phyloP scores from a whole-genome alignment of 2,329 filamentous ascomycete species.

The Xylaria sp. region DNA sequence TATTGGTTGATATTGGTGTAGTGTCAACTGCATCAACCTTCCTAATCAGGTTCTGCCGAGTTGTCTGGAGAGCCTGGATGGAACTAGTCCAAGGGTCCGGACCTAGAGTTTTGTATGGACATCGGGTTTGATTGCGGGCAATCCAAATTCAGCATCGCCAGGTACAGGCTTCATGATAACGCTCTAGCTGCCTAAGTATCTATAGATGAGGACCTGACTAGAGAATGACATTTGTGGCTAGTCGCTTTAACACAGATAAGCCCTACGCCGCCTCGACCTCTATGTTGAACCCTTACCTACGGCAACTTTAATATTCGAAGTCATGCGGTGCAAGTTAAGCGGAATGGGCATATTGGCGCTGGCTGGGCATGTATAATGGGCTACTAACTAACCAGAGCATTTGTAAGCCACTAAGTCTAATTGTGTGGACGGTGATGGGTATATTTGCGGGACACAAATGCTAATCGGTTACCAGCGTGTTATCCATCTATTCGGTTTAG shows the following conservation, averaged over 20 bases:
- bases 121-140: conserved; percentile 16
- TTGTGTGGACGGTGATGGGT: conserved; percentile 20
- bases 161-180: conserved; percentile 6
- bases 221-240: neutral
- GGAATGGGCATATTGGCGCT: no score
- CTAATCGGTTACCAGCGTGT: conserved; percentile 14
- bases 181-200: neutral
- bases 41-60: conserved; percentile 36
- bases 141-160: conserved; percentile 19
- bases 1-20: conserved; percentile 24
- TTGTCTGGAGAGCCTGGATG: conserved; percentile 19
- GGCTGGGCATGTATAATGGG: neutral
- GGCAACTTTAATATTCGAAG: neutral
- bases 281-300: neutral
- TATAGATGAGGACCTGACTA: neutral
- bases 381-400: neutral
- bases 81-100: neutral
- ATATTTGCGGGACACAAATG: conserved; percentile 29
- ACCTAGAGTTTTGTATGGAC: conserved; percentile 1
- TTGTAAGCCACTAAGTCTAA: conserved; percentile 5
- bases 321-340: neutral
- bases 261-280: no score
- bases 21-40: conserved; percentile 31
- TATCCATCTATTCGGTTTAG: neutral
- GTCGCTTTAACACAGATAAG: neutral